Evolutionary conservation across 768 basidiomycete genomes (phyloP), one percentile per base, ranked within the genome.

Genomic region (Amanita subjunquillea): DNA sequence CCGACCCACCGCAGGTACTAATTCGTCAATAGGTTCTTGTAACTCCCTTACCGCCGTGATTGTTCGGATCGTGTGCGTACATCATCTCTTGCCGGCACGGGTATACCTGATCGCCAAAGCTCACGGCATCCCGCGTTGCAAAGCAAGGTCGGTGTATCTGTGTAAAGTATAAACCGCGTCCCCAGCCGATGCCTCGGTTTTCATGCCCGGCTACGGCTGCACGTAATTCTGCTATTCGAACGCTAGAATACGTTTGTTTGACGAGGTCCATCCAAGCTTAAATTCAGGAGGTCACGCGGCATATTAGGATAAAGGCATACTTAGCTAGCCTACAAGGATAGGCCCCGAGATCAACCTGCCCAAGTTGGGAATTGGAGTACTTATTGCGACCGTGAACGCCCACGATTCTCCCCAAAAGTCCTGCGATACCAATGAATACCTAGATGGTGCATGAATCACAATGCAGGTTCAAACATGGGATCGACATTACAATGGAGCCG

Each of bases 211-310:
- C 46, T 34, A 22, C 46, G 17, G 13, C 36, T 30, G 36, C 36
- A 48, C 46, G 36, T 48, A 37, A 48, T 37, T 13, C 13, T 48
- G 46, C 10, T 48, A 22, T 7, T 20, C 22, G 46, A 32, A 17
- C 15, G 17, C 36, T 34, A 48, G 29, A 27, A 30, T 29, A 32
- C 17, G 25, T 30, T 36, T 48, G 32, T 48, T 48, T 48, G 46
- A 48, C 46, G 32, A 48, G 45, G 17, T 34, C 46, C 29, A 32
- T 20, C 46, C n/a, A 48, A 36, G 46, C 46, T 20, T 48, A 48
- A 48, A 36, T 37, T 27, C 22, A n/a, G n/a, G 43, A 12, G 22
- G 17, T 44, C 27, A 32, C 17, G 17, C 17, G 40, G 40, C 40
- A 41, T 41, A 41, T 44, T 44, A 44, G 25, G 43, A 45, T 30